phyloP scores from a whole-genome alignment of 148 eudicot genomes.

The Linanthus parryae region DNA sequence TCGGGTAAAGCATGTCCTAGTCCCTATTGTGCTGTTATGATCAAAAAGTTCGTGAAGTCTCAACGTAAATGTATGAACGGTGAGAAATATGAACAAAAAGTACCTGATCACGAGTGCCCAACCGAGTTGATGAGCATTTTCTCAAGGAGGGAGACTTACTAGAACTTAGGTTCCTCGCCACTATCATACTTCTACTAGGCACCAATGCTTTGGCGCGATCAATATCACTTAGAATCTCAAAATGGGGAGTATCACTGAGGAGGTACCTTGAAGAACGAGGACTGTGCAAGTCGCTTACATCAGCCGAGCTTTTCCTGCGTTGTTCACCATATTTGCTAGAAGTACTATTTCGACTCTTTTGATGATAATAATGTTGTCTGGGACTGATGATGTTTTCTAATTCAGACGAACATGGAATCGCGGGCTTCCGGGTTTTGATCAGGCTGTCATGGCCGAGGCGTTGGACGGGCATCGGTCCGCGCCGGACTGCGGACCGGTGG shows the following conservation, averaged over 20 bases:
- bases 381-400: constrained; percentile 57
- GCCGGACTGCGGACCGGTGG: constrained; percentile 39
- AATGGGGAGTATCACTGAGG: constrained; percentile 37
- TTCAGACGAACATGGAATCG: constrained; percentile 61
- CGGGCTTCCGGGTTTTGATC: constrained; percentile 10
- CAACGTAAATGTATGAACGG: no score
- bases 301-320: constrained; percentile 55
- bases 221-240: constrained; percentile 10
- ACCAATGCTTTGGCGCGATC: constrained; percentile 16
- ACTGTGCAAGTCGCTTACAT: constrained; percentile 28
- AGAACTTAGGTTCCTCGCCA: constrained; percentile 2
- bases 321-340: constrained; percentile 8
- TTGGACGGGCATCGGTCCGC: constrained; percentile 30
- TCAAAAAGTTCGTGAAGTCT: no score
- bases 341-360: constrained; percentile 27
- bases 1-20: no score
- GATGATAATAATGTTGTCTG: constrained; percentile 16
- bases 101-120: constrained; percentile 47
- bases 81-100: neutral
- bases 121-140: constrained; percentile 32
- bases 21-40: no score
- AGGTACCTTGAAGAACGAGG: constrained; percentile 48
- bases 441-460: constrained; percentile 23
- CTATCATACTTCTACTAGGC: constrained; percentile 11
- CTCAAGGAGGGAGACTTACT: constrained; percentile 10